phyloP scores from a whole-genome alignment of 768 basidiomycete species.

The Leccinellum luteum region DNA sequence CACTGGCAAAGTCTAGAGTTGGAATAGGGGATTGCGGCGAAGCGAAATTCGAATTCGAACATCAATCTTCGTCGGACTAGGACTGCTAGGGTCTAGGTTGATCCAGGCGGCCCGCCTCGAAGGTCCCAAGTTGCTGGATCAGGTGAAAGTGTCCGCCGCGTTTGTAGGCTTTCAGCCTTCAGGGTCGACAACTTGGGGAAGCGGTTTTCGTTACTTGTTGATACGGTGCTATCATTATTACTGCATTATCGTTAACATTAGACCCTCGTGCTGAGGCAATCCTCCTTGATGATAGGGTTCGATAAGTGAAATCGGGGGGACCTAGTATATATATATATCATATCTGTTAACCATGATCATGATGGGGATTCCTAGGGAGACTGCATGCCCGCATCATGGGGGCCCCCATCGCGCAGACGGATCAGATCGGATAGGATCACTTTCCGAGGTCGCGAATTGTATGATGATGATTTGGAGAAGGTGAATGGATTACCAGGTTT shows the following conservation, averaged over 20 bases:
- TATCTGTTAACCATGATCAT: not conserved
- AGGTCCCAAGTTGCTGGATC: not conserved
- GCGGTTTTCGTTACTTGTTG: not conserved
- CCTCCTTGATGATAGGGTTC: not conserved
- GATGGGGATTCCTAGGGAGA: not conserved
- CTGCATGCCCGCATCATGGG: not conserved
- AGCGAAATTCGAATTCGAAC: not conserved
- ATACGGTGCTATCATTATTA: too few species aligned
- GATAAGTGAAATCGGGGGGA: not conserved
- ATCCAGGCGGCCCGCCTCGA: not conserved
- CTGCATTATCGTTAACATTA: too few species aligned
- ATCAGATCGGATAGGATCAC: not conserved
- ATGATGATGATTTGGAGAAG: not conserved
- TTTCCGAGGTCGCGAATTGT: not conserved
- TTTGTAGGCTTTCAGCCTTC: not conserved
- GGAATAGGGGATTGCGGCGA: not conserved
- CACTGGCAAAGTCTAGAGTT: not conserved
- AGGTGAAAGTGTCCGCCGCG: too few species aligned
- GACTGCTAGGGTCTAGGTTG: not conserved
- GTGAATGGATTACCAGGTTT: not conserved
- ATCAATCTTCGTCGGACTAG: not conserved
- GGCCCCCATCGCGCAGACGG: not conserved
- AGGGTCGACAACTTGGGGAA: not conserved
- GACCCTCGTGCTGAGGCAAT: not conserved
- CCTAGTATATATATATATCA: not conserved